Evolutionary conservation across 2,329 filamentous ascomycete genomes (phyloP), one percentile per base, ranked within the genome.

Genomic region (Trichophyton simii): DNA sequence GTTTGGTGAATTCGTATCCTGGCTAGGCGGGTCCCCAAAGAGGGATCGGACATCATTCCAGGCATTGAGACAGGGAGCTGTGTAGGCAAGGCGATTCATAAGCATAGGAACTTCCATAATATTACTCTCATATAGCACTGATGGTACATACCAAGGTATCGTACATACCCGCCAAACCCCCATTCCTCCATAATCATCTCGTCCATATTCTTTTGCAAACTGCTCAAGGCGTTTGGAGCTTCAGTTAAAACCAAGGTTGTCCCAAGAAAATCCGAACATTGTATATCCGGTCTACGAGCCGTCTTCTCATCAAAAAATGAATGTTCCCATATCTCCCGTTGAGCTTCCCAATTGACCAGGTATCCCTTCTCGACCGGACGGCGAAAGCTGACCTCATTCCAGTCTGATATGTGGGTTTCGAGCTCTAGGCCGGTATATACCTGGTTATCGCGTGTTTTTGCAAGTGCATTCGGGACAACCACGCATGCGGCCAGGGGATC

Each of bases 111-210:
- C 8, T n/a, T 34, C 5, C 34, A 38, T 38, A 15, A n/a, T n/a
- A 36, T 31, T 44, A 20, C n/a, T n/a, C n/a, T n/a, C 11, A 15
- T 4, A 34, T 50, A 31, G 20, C 9, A 20, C 28, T 13, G 22
- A 36, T 34, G 60, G 63, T 72, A 83, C 78, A 67, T 71, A 82
- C 88, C 88, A 65, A 88, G 78, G 62, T 83, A 86, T 63, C 94
- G 84, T 66, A 87, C 87, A 75, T 95, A 95, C 66, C 88, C 87
- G 9, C 87, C 83, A 74, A 99, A 99, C 1, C 89, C 89, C 77
- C 94, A 99, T 72, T 97, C 91, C 71, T 99, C 94, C 78, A 99
- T 97, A 1, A 97, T 84, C 70, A 99, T 90, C 77, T 99, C 92
- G 70, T 99, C 94, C 67, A 89, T 91, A 72, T 96, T 94, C 44